Evolutionary conservation across 164 flowering plant species (phyloP).

Genomic region (Nelumbo lutea): DNA sequence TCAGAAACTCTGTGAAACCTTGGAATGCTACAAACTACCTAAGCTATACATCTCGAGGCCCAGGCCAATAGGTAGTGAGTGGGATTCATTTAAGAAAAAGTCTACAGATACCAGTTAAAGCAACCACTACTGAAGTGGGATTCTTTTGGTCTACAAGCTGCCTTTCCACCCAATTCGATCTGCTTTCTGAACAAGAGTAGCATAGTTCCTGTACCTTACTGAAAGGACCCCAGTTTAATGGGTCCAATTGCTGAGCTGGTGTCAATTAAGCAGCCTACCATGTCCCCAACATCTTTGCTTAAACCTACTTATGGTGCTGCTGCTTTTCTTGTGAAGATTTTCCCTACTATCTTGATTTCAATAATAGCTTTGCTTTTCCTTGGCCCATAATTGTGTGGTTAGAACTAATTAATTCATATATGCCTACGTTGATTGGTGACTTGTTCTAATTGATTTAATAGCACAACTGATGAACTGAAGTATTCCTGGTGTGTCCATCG

Average conservation of each 20-base stretch:
- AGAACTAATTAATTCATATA: constrained; percentile 4
- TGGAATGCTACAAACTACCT: background rate
- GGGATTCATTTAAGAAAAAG: background rate
- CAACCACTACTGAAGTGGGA: background rate
- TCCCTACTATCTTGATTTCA: constrained; percentile 10
- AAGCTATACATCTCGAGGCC: background rate
- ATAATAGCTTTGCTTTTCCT: background rate
- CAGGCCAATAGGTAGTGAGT: background rate
- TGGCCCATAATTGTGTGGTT: constrained; percentile 5
- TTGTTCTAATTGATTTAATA: background rate
- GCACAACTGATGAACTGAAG: background rate
- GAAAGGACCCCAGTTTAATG: constrained; percentile 5
- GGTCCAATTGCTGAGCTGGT: constrained; percentile 9
- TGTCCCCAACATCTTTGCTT: background rate
- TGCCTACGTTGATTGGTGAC: background rate
- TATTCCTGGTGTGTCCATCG: background rate
- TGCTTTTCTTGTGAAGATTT: constrained; percentile 6
- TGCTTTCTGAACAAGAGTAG: background rate
- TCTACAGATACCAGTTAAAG: background rate
- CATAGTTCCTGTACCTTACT: background rate
- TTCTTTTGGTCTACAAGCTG: background rate
- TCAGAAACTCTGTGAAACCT: background rate
- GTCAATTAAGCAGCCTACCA: constrained; percentile 6
- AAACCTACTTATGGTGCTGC: constrained; percentile 3
- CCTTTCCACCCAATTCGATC: background rate